These are phyloP conservation scores for Vaccinium darrowii DNA, from an alignment of 148 eudicot species.

Conservation along the genomic window DNA sequence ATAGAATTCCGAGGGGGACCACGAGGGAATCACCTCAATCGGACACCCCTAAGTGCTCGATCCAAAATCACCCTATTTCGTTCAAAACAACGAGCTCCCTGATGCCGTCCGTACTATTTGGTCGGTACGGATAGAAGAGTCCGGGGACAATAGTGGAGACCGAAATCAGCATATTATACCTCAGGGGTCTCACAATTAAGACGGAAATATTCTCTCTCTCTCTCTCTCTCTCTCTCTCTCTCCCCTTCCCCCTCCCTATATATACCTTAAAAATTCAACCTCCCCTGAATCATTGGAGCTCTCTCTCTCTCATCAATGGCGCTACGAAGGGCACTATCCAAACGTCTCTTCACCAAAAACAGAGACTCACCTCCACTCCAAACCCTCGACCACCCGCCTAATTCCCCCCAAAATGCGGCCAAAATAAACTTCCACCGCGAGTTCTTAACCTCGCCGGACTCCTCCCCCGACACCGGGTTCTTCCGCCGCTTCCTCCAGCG, in stretches of 20 bases:
- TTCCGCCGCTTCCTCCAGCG: slow-evolving; percentile 50
- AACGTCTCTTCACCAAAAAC: slow-evolving; percentile 32
- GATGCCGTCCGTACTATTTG: too few relatives aligned
- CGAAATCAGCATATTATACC: background rate
- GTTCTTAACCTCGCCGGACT: slow-evolving; percentile 29
- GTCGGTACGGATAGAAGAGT: too few relatives aligned
- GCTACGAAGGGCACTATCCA: slow-evolving; percentile 37
- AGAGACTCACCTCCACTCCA: background rate
- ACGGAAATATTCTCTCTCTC: background rate
- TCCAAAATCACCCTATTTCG: too few relatives aligned
- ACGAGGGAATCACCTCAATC: too few relatives aligned
- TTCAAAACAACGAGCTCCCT: too few relatives aligned
- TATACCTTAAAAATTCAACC: background rate
- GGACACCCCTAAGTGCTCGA: too few relatives aligned
- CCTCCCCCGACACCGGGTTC: slow-evolving; percentile 28
- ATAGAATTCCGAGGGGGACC: too few relatives aligned
- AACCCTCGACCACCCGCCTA: background rate
- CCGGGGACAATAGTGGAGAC: too few relatives aligned
- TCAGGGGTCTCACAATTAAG: background rate
- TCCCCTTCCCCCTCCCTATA: background rate
- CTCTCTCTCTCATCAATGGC: slow-evolving; percentile 41
- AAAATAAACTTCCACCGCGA: slow-evolving; percentile 28
- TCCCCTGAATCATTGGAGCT: slow-evolving; percentile 5
- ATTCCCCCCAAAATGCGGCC: slow-evolving; percentile 19
- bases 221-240: background rate